phyloP scores from a whole-genome alignment of 2,329 filamentous ascomycete genomes.

The Apiospora marii region DNA sequence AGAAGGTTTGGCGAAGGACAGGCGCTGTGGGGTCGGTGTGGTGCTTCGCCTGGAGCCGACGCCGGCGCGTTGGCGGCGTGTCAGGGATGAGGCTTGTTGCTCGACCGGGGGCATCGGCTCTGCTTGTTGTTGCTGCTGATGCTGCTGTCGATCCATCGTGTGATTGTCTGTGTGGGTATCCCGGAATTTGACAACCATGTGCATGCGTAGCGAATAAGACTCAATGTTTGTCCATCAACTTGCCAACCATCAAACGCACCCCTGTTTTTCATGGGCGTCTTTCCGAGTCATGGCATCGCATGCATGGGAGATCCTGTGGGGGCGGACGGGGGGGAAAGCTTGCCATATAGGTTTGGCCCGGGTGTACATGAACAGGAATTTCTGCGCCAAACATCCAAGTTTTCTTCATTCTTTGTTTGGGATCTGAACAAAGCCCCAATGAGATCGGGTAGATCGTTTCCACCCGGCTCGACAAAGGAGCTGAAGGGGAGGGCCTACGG shows the following conservation, averaged over 20 bases:
- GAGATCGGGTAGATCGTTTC: neutral
- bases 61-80: neutral
- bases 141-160: slow-evolving; percentile 1
- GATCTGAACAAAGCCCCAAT: neutral
- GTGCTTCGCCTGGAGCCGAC: neutral
- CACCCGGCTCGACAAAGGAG: neutral
- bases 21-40: neutral
- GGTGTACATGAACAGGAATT: neutral
- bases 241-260: neutral
- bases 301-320: neutral
- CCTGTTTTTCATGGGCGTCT: neutral
- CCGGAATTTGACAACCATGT: neutral
- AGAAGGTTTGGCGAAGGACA: neutral
- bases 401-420: slow-evolving; percentile 13
- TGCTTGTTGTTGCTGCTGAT: neutral
- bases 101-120: neutral
- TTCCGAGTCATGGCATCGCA: neutral
- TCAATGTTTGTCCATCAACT: neutral
- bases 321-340: neutral
- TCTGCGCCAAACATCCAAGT: neutral
- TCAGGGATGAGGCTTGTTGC: slow-evolving; percentile 8
- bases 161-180: neutral
- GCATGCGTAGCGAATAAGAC: neutral
- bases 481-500: neutral
- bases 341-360: neutral